Conservation (phyloP, 129 eudicot genomes). For the Centella asiatica region DNA sequence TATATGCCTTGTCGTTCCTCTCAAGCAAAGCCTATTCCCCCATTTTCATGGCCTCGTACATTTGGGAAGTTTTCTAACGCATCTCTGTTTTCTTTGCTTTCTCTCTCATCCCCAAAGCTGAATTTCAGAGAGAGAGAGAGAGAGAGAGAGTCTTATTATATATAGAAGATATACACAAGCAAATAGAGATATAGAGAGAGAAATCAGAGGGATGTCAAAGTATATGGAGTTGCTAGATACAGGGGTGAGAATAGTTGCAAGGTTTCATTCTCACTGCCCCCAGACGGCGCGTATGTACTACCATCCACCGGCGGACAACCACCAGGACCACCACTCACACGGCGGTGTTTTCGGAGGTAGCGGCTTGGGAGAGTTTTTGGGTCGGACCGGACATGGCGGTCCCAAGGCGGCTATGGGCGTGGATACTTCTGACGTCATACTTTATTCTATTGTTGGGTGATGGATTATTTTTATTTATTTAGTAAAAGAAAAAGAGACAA, state of each 20-base stretch:
- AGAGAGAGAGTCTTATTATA: neutral
- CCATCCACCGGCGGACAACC: conserved; percentile 67
- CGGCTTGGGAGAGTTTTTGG: conserved; percentile 18
- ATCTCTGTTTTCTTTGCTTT: neutral
- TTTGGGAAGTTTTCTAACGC: conserved; percentile 29
- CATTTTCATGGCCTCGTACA: conserved; percentile 41
- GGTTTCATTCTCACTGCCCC: conserved; percentile 89
- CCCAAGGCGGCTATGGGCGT: conserved; percentile 8
- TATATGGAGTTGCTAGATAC: conserved; percentile 61
- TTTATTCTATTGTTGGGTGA: conserved; percentile 19
- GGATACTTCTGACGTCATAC: conserved; percentile 23
- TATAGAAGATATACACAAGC: neutral
- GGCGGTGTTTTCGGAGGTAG: conserved; percentile 14
- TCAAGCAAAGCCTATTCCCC: conserved; percentile 14
- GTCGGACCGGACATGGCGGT: conserved; percentile 13
- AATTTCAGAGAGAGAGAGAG: conserved; percentile 21
- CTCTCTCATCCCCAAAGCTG: conserved; percentile 16
- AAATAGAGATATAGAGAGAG: neutral
- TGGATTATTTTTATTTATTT: neutral
- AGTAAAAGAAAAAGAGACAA: no score
- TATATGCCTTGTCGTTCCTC: neutral
- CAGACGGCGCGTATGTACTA: conserved; percentile 87
- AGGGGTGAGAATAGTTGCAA: conserved; percentile 57
- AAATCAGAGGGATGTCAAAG: conserved; percentile 40
- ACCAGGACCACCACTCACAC: conserved; percentile 10